These are phyloP conservation scores for Fusarium lyarnte DNA, from an alignment of 2,329 filamentous ascomycete genomes.

Conservation along the genomic window DNA sequence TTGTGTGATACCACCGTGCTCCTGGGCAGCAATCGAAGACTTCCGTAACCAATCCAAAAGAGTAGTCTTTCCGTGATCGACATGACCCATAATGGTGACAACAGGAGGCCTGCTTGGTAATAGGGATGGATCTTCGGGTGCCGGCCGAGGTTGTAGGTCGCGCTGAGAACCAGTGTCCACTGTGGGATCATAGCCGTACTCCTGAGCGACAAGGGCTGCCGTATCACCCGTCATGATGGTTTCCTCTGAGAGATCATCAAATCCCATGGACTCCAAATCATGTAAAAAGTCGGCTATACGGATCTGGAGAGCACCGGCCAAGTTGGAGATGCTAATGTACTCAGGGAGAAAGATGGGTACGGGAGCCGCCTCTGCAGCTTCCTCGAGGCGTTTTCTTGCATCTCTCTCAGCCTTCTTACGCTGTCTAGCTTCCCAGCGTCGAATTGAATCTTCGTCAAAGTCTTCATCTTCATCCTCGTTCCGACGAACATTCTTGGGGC, in stretches of 20 bases:
- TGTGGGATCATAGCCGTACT: conserved; percentile 91
- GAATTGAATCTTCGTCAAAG: conserved; percentile 51
- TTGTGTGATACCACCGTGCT: conserved; percentile 97
- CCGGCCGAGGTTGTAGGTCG: conserved; percentile 77
- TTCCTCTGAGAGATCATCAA: conserved; percentile 83
- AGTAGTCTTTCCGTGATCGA: conserved; percentile 98
- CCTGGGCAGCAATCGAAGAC: conserved; percentile 87
- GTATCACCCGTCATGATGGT: conserved; percentile 92
- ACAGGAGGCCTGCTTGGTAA: conserved; percentile 86
- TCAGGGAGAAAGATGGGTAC: conserved; percentile 83
- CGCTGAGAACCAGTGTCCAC: conserved; percentile 72
- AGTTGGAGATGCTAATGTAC: conserved; percentile 86
- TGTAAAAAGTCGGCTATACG: conserved; percentile 74
- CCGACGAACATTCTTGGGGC: conserved; percentile 37
- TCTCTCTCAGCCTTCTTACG: conserved; percentile 56
- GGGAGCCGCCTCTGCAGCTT: conserved; percentile 51
- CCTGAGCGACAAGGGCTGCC: conserved; percentile 87
- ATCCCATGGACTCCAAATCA: conserved; percentile 86
- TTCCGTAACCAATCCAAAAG: conserved; percentile 93
- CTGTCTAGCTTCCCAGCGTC: conserved; percentile 51
- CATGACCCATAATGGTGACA: conserved; percentile 99
- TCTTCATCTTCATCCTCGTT: conserved; percentile 46
- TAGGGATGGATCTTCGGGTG: conserved; percentile 71
- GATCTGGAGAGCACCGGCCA: conserved; percentile 80
- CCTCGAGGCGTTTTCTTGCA: conserved; percentile 51